phyloP scores from a whole-genome alignment of 1,139 yeast genomes.

The Suhomyces yuchorum region DNA sequence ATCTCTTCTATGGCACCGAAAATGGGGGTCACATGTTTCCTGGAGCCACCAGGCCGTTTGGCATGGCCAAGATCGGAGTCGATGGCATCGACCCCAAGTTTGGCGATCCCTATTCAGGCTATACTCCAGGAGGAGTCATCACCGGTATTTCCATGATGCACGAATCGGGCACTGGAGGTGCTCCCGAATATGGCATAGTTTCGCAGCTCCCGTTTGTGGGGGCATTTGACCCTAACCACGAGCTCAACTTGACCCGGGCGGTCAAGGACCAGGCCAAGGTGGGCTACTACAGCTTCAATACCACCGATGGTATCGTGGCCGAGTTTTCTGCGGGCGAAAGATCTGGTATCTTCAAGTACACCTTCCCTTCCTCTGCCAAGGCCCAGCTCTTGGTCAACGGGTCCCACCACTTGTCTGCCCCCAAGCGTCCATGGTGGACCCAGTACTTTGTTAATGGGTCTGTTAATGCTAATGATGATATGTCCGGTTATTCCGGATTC shows the following conservation, averaged over 20 bases:
- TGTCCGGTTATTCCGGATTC: neutral
- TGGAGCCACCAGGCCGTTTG: constrained; percentile 41
- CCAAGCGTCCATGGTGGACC: neutral
- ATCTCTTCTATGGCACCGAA: neutral
- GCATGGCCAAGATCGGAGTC: constrained; percentile 43
- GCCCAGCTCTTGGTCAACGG: neutral
- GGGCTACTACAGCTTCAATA: neutral
- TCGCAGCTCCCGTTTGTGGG: neutral
- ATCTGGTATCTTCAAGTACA: neutral
- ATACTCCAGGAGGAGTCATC: neutral
- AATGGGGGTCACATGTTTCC: constrained; percentile 42
- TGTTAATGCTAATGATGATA: neutral
- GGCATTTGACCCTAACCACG: neutral
- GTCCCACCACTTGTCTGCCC: neutral
- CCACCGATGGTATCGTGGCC: neutral
- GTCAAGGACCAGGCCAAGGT: neutral
- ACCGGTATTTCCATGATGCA: neutral
- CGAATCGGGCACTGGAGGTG: neutral
- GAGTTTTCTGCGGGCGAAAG: neutral
- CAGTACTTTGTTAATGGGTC: neutral
- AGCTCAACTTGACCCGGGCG: neutral
- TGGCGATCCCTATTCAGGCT: neutral
- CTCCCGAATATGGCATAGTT: neutral
- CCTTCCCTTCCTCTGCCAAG: neutral
- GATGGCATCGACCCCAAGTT: constrained; percentile 27